Evolutionary conservation across 169 alveolate genomes (phyloP).

Genomic region (Eimeria necatrix): DNA sequence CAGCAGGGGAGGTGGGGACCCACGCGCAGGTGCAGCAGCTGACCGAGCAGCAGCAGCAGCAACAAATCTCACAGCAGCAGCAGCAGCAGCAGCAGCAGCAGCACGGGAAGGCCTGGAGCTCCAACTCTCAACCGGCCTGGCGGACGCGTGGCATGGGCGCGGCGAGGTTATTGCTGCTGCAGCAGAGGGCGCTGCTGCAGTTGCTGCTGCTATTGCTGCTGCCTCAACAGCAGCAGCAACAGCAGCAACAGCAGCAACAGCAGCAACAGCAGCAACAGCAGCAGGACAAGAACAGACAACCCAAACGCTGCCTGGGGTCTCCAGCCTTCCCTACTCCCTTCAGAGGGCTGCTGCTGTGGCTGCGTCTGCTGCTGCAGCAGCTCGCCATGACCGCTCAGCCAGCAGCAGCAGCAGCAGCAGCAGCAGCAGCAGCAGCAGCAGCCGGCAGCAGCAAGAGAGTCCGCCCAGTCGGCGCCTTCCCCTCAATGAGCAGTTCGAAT

Average conservation of each 20-base stretch:
- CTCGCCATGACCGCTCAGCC: neutral
- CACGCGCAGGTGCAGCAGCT: neutral
- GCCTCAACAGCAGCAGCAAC: slow-evolving; percentile 53
- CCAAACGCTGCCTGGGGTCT: neutral
- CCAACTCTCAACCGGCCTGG: neutral
- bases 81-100: slow-evolving; percentile 15
- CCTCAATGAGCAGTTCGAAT: neutral
- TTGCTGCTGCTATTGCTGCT: slow-evolving; percentile 54
- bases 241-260: too few species aligned
- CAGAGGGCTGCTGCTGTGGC: slow-evolving; percentile 30
- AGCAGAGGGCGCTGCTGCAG: slow-evolving; percentile 47
- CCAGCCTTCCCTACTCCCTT: neutral
- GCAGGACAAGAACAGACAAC: neutral
- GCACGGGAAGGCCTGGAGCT: neutral
- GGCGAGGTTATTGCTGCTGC: slow-evolving; percentile 53
- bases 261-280: too few species aligned
- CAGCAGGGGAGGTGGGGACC: neutral
- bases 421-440: slow-evolving; percentile 54
- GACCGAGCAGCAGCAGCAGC: slow-evolving; percentile 34
- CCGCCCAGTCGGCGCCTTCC: neutral
- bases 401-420: neutral
- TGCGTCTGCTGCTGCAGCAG: slow-evolving; percentile 25
- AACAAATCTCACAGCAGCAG: neutral
- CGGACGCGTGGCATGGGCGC: slow-evolving; percentile 47
- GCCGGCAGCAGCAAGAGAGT: neutral